Conservation (phyloP, 2,329 filamentous ascomycete genomes). For the Teratosphaeria nubilosa region DNA sequence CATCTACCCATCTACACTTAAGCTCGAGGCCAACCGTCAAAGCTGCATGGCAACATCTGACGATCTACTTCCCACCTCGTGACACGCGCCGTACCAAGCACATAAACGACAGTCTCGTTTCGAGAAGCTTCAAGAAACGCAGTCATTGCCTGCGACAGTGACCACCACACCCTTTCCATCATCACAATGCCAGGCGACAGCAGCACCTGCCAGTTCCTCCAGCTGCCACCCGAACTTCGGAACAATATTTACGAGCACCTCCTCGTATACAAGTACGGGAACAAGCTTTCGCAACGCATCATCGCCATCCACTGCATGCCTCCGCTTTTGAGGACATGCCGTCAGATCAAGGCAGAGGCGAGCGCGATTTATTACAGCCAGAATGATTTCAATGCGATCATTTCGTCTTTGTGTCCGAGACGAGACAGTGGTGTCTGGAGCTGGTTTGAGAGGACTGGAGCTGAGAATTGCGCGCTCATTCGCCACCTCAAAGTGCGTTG, state of each 20-base stretch:
- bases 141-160: too few species aligned
- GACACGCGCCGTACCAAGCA: background rate
- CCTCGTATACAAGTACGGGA: background rate
- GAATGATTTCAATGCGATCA: background rate
- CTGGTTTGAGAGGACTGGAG: background rate
- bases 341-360: background rate
- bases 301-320: background rate
- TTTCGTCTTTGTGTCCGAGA: too few species aligned
- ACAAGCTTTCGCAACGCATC: background rate
- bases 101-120: background rate
- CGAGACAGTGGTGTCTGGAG: background rate
- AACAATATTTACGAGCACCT: background rate
- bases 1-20: background rate
- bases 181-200: background rate
- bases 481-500: background rate
- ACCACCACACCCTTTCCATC: background rate
- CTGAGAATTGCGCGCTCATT: background rate
- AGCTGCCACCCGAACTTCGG: background rate
- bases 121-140: too few species aligned
- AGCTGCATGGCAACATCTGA: background rate
- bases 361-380: background rate
- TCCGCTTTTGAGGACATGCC: background rate
- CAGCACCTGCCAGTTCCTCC: background rate
- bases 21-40: background rate
- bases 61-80: background rate